Percentiles rank a stretch among this genome's conserved stretches.
Evolutionary conservation across 208 protist genomes (phyloP).

Genomic region (Trichomonas vaginalis): DNA sequence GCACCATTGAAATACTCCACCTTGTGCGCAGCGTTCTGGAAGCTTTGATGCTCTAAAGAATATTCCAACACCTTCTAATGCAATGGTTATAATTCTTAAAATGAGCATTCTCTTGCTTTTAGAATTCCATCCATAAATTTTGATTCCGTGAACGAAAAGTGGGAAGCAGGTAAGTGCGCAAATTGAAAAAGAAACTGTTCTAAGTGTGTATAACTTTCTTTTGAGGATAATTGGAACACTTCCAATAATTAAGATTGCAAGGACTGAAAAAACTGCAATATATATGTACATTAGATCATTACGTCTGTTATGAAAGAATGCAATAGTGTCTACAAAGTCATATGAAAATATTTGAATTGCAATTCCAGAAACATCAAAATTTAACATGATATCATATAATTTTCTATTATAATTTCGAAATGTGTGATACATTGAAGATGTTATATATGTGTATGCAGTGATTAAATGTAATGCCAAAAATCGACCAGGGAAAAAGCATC

Average conservation of each 20-base stretch:
- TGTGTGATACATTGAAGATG: background rate
- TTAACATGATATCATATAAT: background rate
- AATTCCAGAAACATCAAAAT: slow-evolving; percentile 2
- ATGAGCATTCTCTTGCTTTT: background rate
- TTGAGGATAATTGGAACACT: background rate
- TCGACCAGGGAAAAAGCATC: background rate
- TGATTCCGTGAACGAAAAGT: background rate
- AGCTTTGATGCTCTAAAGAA: background rate
- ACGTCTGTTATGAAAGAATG: background rate
- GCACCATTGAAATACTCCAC: background rate
- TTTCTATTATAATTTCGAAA: background rate
- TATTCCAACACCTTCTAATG: background rate
- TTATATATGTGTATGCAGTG: background rate
- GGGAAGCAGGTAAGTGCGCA: background rate
- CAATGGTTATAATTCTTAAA: background rate
- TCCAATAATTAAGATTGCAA: background rate
- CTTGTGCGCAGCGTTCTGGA: background rate
- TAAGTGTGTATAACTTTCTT: background rate
- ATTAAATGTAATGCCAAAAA: background rate
- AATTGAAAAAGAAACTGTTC: background rate
- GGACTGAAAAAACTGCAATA: background rate
- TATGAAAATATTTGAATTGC: slow-evolving; percentile 11
- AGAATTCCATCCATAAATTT: background rate
- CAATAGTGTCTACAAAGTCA: background rate
- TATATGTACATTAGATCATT: background rate